Base-by-base conservation (phyloP, 805 yeast genomes). In the Suhomyces sp. region DNA sequence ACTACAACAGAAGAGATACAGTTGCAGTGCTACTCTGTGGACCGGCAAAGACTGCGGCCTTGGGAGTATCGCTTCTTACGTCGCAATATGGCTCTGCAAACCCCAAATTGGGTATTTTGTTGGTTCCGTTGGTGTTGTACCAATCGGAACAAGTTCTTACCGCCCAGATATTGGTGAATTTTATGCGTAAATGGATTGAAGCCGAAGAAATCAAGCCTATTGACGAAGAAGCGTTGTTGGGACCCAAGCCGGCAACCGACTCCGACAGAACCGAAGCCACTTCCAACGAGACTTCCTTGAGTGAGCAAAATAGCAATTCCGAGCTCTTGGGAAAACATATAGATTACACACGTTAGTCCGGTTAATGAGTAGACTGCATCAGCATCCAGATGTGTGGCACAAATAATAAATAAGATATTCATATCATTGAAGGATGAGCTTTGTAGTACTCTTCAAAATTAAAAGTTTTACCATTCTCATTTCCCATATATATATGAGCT, bases 41-140 rank as follows among this genome's bases (percentile, higher is more conserved):
- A 9, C 93, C 96, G 4, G 96, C 97, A 2, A 91, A 90, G 67
- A 90, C 97, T 0, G 97, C 96, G 0, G 97, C 97, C 0, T 73
- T 90, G 48, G 97, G 97, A 35, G 96, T 90, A 3, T 87, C 96
- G 1, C 73, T 90, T 47, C 77, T 87, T n/a, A 77, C 91, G 1
- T 82, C 93, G 0, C 93, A 87, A 65, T 90, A 89, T 64, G 96
- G 96, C 13, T 68, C 80, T 4, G 61, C 77, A 44, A 82, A 80
- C 59, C 73, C 78, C 8, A 74, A 82, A 57, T 70, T 89, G 55
- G 97, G 96, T 15, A 79, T 80, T 48, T 68, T 91, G 40, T 71
- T 91, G 41, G 91, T 89, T 15, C 93, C 97, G 0, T 75, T 91
- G 62, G 97, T 91, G 6, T 72, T 91, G 50, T 91, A 88, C 66